Evolutionary conservation across 768 basidiomycete genomes (phyloP).

Genomic region (Rhodotorula paludigena): DNA sequence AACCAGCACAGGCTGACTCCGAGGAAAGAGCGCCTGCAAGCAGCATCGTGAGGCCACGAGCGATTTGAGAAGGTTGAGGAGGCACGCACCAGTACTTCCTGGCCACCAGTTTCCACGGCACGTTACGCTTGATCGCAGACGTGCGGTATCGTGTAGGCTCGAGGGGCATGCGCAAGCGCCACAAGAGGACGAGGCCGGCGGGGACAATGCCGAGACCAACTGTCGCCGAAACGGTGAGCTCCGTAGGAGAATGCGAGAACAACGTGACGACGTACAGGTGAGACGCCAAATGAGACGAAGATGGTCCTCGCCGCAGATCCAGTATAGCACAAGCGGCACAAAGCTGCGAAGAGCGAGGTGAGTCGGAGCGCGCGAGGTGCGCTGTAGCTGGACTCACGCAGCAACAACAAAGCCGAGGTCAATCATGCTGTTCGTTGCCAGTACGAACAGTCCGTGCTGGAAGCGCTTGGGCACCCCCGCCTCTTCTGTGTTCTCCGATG

Average conservation of each 20-base stretch:
- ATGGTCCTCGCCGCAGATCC: slow-evolving; percentile 36
- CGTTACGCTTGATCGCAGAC: slow-evolving; percentile 2
- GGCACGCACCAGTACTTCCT: slow-evolving; percentile 64
- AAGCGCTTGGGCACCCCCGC: slow-evolving; percentile 67
- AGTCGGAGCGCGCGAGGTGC: background rate
- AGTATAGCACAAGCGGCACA: slow-evolving; percentile 35
- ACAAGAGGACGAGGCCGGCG: slow-evolving; percentile 5
- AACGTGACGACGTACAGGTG: slow-evolving; percentile 13
- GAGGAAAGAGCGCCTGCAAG: slow-evolving; percentile 50
- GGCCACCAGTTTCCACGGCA: slow-evolving; percentile 55
- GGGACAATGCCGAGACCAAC: slow-evolving; percentile 25
- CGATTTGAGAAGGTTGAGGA: too few species aligned
- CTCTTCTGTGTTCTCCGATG: slow-evolving; percentile 84
- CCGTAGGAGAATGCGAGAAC: background rate
- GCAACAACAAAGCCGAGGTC: slow-evolving; percentile 39
- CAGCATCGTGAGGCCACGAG: too few species aligned
- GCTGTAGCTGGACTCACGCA: background rate
- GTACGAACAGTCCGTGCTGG: slow-evolving; percentile 78
- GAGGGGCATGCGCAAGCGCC: slow-evolving; percentile 9
- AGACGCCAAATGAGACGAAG: slow-evolving; percentile 41
- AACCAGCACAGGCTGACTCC: slow-evolving; percentile 74
- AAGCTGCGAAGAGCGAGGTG: slow-evolving; percentile 22
- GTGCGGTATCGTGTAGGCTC: slow-evolving; percentile 16
- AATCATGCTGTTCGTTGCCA: slow-evolving; percentile 68
- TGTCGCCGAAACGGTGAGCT: background rate